A percentile compares a stretch with the other conserved stretches of the same genome.
These are phyloP conservation scores for Cornus controversa DNA, from an alignment of 148 eudicot genomes.

Conservation along the genomic window DNA sequence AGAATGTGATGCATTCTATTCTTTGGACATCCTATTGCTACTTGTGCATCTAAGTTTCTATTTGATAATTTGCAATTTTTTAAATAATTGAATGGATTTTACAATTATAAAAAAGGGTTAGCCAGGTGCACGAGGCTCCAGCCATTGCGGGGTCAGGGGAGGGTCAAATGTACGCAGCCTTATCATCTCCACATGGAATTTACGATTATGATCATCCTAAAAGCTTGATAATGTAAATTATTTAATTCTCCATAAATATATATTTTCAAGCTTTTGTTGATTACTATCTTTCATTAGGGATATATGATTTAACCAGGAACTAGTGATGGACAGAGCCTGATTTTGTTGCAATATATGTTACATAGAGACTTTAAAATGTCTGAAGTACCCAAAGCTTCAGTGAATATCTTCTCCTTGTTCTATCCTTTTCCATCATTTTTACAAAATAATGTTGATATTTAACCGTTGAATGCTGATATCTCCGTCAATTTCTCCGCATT, in stretches of 20 bases:
- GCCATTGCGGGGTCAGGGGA: too few relatives aligned
- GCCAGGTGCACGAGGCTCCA: too few relatives aligned
- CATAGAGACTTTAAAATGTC: background rate
- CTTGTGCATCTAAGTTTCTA: background rate
- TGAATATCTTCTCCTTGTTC: too few relatives aligned
- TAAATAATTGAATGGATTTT: background rate
- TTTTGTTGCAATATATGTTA: background rate
- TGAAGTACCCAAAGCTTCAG: background rate
- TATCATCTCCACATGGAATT: too few relatives aligned
- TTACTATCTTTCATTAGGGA: background rate
- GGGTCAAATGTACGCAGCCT: too few relatives aligned
- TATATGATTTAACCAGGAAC: background rate
- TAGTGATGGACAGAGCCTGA: background rate
- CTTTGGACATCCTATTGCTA: background rate
- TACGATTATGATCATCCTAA: background rate
- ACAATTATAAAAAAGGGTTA: too few relatives aligned
- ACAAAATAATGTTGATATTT: too few relatives aligned
- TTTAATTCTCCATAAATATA: background rate
- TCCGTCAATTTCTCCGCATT: too few relatives aligned
- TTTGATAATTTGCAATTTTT: background rate
- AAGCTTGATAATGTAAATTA: background rate
- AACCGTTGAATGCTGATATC: too few relatives aligned
- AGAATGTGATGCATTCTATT: background rate
- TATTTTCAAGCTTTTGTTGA: background rate
- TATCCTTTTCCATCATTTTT: too few relatives aligned